These are phyloP conservation scores for Vararia minispora DNA, from an alignment of 768 basidiomycete species.

Conservation along the genomic window DNA sequence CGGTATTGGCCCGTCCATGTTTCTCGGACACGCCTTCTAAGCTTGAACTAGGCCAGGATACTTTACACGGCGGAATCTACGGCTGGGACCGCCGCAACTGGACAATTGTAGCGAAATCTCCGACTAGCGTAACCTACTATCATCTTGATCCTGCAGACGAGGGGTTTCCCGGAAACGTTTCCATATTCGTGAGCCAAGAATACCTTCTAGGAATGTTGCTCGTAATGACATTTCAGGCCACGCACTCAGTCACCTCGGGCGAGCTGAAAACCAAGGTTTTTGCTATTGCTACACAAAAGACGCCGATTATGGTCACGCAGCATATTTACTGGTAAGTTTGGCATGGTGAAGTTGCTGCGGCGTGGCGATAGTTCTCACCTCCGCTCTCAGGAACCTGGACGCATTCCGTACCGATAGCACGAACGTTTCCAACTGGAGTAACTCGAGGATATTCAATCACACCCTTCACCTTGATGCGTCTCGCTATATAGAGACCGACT, in stretches of 20 bases:
- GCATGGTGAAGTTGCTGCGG: neutral
- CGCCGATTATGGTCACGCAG: constrained; percentile 47
- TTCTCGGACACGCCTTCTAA: neutral
- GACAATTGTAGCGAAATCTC: constrained; percentile 31
- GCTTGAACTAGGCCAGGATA: constrained; percentile 27
- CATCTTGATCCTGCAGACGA: constrained; percentile 41
- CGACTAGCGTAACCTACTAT: constrained; percentile 39
- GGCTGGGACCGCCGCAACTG: constrained; percentile 52
- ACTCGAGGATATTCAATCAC: neutral
- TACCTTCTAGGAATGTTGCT: neutral
- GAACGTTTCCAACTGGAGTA: constrained; percentile 1
- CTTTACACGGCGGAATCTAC: constrained; percentile 42
- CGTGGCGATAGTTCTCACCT: neutral
- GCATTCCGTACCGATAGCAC: constrained; percentile 31
- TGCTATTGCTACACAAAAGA: constrained; percentile 37
- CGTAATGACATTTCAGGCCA: constrained; percentile 24
- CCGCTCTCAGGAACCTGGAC: constrained; percentile 33
- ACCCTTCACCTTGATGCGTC: constrained; percentile 25
- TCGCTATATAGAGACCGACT: constrained; percentile 28
- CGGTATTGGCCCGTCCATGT: constrained; percentile 24
- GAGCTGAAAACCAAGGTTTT: constrained; percentile 30
- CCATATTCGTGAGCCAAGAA: constrained; percentile 24
- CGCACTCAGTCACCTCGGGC: constrained; percentile 36
- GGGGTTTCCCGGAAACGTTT: constrained; percentile 42
- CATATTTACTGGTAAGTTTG: constrained; percentile 37